Base-by-base conservation (phyloP, 768 basidiomycete species). In the Auriscalpium microsporum region DNA sequence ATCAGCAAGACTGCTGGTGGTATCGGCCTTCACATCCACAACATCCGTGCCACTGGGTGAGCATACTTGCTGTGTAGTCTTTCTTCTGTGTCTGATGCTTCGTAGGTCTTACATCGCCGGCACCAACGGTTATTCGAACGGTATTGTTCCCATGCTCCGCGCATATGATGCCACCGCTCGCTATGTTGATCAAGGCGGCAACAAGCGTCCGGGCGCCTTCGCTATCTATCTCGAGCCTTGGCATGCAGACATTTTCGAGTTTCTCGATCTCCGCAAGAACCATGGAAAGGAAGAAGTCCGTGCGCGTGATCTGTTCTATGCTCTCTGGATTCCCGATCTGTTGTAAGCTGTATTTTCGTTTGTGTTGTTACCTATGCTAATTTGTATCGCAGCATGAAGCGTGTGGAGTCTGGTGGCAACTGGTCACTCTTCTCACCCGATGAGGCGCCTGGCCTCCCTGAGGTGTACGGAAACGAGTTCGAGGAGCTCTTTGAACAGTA, bases 1-100 rank as follows among this genome's bases (percentile, higher is more conserved):
- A 99, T 99, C 70, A 95, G 93, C 67, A 98, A 99, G 78, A 96
- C 94, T 6, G 96, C 96, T 23, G 96, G 96, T 64, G 96, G 96
- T 52, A 97, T 98, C 68, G 96, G 96, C 51, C 73, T 99, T 58
- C 91, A 78, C 71, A 96, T 99, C 60, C 94, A 97, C 74, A 89
- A 87, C 70, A 97, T 99, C 63, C 87, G 96, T 53, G 94, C 95
- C 11, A 97, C 90, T 45, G 91, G 90, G 90, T 91, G 65, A 28
- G 82, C 68, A 10, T 23, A 40, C 11, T 46, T 23, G 21, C 16
- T 50, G 9, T 47, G 54, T 48, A 23, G 0, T 48, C 11, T n/a
- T 35, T 45, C 46, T 9, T 66, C 3, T 52, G 10, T 28, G 40
- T 40, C 4, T 7, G 40, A 51, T 56, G 57, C 19, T 8, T 14